phyloP scores from a whole-genome alignment of 2,329 filamentous ascomycete genomes.

The Talaromyces rugulosus region DNA sequence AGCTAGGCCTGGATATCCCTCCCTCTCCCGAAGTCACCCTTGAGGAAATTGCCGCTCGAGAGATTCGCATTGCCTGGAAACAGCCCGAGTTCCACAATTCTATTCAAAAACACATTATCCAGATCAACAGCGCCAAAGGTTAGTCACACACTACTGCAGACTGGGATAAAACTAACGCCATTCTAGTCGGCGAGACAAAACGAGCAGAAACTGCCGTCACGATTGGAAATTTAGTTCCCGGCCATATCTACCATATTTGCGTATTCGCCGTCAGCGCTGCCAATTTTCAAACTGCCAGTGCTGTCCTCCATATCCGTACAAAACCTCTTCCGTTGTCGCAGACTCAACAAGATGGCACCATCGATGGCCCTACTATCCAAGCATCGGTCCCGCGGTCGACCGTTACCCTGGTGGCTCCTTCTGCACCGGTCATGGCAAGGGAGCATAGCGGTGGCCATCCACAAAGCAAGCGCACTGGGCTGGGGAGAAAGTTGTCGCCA shows the following conservation, averaged over 20 bases:
- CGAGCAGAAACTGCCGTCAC: conserved; percentile 82
- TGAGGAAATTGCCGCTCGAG: conserved; percentile 80
- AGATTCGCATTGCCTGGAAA: conserved; percentile 88
- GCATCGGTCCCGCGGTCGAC: conserved; percentile 51
- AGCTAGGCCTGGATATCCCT: conserved; percentile 91
- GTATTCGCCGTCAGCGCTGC: conserved; percentile 87
- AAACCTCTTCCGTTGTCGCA: conserved; percentile 45
- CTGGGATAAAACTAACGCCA: neutral
- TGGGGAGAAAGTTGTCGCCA: conserved; percentile 72
- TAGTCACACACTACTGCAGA: conserved; percentile 12
- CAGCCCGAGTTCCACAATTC: conserved; percentile 62
- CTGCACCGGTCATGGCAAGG: conserved; percentile 57
- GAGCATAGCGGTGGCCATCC: conserved; percentile 59
- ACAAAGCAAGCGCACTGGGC: conserved; percentile 59
- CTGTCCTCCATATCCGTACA: conserved; percentile 78
- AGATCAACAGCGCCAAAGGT: conserved; percentile 92
- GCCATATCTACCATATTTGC: conserved; percentile 87
- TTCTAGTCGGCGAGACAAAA: conserved; percentile 74
- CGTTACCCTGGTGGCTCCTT: conserved; percentile 56
- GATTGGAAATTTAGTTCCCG: conserved; percentile 79
- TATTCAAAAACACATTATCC: conserved; percentile 82
- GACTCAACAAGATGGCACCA: conserved; percentile 30
- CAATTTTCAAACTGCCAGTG: conserved; percentile 87
- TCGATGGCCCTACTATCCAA: conserved; percentile 42
- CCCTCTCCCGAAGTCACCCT: conserved; percentile 84